These are phyloP conservation scores for Aspergillus caelatus DNA, from an alignment of 2,329 filamentous ascomycete species.

Conservation along the genomic window DNA sequence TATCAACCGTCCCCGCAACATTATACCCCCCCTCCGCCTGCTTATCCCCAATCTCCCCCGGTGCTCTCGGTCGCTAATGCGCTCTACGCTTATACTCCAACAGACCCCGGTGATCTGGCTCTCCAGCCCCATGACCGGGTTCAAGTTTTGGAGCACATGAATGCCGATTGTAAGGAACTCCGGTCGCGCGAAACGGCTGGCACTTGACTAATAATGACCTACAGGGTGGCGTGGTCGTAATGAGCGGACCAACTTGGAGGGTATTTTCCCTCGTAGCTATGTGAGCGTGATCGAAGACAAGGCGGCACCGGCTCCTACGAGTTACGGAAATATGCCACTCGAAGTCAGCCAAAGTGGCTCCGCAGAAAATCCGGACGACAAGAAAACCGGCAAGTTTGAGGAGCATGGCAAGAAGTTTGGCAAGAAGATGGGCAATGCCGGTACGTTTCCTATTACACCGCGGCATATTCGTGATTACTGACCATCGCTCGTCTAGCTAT, in stretches of 20 bases:
- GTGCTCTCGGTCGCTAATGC: constrained; percentile 75
- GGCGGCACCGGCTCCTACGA: constrained; percentile 45
- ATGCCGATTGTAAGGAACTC: constrained; percentile 71
- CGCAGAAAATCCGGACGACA: constrained; percentile 42
- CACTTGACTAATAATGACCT: constrained; percentile 18
- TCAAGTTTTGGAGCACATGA: constrained; percentile 87
- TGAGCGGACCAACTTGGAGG: constrained; percentile 77
- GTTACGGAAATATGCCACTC: constrained; percentile 69
- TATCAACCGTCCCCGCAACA: constrained; percentile 37
- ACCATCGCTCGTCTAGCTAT: constrained; percentile 61
- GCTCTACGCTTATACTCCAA: constrained; percentile 78
- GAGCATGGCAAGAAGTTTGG: constrained; percentile 91
- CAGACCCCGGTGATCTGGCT: constrained; percentile 79
- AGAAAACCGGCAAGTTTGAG: constrained; percentile 64
- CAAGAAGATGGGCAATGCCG: constrained; percentile 82
- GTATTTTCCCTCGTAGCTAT: constrained; percentile 94
- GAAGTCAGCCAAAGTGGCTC: constrained; percentile 66
- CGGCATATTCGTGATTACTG: constrained; percentile 17
- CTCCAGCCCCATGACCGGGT: constrained; percentile 81
- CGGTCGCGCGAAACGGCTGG: neutral
- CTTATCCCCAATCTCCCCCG: constrained; percentile 53
- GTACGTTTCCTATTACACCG: constrained; percentile 33
- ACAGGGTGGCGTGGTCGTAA: constrained; percentile 80
- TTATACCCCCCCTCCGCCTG: constrained; percentile 55
- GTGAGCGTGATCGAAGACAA: constrained; percentile 73